A percentile compares a stretch with the other conserved stretches of the same genome.
Conservation (phyloP, 2,329 filamentous ascomycete species). For the Paecilomyces fulvus region DNA sequence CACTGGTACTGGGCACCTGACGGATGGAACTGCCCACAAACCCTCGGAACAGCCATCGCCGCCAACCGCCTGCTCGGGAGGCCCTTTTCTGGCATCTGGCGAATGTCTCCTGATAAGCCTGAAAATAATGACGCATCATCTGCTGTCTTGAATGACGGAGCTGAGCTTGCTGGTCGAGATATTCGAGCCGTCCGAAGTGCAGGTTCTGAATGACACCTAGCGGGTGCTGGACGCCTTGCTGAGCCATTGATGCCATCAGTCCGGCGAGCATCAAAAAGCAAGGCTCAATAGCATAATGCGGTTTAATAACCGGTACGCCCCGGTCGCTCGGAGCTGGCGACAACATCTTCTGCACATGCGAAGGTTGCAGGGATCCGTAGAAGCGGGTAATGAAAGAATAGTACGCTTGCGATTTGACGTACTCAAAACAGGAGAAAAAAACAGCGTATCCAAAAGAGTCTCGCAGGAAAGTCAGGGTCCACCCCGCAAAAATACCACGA, state of each 20-base stretch:
- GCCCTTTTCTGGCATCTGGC: conserved; percentile 46
- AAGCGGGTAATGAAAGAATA: conserved; percentile 53
- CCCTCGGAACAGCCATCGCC: conserved; percentile 48
- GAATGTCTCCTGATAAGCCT: conserved; percentile 53
- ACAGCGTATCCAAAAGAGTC: conserved; percentile 53
- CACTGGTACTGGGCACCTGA: conserved; percentile 56
- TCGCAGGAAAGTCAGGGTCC: conserved; percentile 49
- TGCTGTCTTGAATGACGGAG: conserved; percentile 31
- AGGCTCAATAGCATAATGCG: conserved; percentile 56
- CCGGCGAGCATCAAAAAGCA: conserved; percentile 53
- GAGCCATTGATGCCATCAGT: conserved; percentile 48
- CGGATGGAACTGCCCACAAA: conserved; percentile 50
- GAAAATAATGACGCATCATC: conserved; percentile 48
- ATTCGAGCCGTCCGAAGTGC: conserved; percentile 52
- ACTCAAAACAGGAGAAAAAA: conserved; percentile 58
- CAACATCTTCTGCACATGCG: conserved; percentile 20
- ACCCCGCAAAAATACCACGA: conserved; percentile 57
- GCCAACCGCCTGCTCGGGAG: conserved; percentile 45
- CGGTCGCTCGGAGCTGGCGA: conserved; percentile 18
- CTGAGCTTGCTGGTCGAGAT: conserved; percentile 47
- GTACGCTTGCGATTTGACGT: conserved; percentile 54
- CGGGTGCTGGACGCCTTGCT: conserved; percentile 52
- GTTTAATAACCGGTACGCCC: conserved; percentile 43
- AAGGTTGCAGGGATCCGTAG: conserved; percentile 39
- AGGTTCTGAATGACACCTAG: conserved; percentile 51